phyloP scores from a whole-genome alignment of 1,284 basidiomycete genomes.

The Macrocybe sp. region DNA sequence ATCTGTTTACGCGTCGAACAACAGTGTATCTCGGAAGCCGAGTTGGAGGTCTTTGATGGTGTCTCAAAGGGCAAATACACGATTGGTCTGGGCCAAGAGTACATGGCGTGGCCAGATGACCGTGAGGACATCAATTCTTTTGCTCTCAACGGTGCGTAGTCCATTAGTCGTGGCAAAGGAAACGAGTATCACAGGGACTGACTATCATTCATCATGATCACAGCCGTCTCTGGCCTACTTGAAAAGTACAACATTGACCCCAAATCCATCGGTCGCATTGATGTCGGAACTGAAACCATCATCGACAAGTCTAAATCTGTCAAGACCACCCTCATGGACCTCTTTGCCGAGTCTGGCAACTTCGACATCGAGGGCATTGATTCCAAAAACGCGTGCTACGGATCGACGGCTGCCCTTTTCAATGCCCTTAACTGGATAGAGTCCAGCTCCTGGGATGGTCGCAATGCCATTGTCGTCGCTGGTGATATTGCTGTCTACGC shows the following conservation, averaged over 20 bases:
- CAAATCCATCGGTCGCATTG: constrained; percentile 92
- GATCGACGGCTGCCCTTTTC: constrained; percentile 96
- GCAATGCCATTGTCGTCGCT: constrained; percentile 95
- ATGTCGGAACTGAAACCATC: constrained; percentile 98
- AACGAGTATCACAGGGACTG: neutral
- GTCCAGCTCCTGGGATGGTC: constrained; percentile 95
- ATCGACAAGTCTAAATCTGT: constrained; percentile 99
- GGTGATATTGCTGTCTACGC: constrained; percentile 99
- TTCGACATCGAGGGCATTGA: constrained; percentile 98
- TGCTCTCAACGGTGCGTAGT: constrained; percentile 76
- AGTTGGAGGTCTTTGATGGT: constrained; percentile 93
- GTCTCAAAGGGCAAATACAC: constrained; percentile 98
- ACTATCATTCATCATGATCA: neutral
- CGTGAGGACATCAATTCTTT: constrained; percentile 99
- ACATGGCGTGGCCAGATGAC: constrained; percentile 97
- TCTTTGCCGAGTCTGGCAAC: constrained; percentile 91
- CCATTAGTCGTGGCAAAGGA: neutral
- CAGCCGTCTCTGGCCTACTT: constrained; percentile 83
- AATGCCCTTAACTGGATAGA: constrained; percentile 98
- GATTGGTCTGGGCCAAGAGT: constrained; percentile 97
- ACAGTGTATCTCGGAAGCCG: constrained; percentile 92
- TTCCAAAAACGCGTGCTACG: constrained; percentile 99
- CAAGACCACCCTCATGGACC: constrained; percentile 98
- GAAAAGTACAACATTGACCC: constrained; percentile 97
- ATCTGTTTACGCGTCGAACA: constrained; percentile 14